Evolutionary conservation across 2,329 filamentous ascomycete species (phyloP), one percentile per base, ranked within the genome.

Genomic region (Cladorrhinum sp.): DNA sequence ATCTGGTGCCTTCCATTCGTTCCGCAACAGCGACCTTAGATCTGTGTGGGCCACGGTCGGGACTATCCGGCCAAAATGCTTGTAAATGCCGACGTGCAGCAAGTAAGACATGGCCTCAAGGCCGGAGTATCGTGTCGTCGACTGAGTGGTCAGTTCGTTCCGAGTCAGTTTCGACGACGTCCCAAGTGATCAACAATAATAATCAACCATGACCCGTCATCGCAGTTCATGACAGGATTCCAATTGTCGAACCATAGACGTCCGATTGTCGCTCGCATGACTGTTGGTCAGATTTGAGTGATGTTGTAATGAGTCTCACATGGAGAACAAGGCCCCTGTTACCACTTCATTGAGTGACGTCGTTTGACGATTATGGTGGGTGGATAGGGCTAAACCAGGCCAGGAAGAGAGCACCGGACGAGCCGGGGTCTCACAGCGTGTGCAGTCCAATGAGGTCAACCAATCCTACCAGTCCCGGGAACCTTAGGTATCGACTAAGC

Each of bases 1-100:
- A 20, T 38, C 32, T 13, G 48, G 12, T n/a, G n/a, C 20, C 2
- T 49, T 48, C 54, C 20, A 55, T 63, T 63, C 52, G 58, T 51
- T 50, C 18, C 12, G 9, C 32, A 36, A 36, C 32, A 36, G 9
- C 32, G 27, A 6, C 27, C 6, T 10, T 13, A 36, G 12, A 36
- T 36, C 12, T 36, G 12, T 16, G 12, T 36, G 10, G 25, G 8
- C 22, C 24, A 24, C 12, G 9, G 8, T 27, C 18, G 24, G 18
- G 50, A 29, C 50, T 55, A 24, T 32, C 38, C 49, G 50, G 23
- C 29, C 32, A 10, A n/a, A 36, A 36, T 36, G 32, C 32, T 36
- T 36, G 32, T 13, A 3, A 36, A 13, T 36, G 32, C 32, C 32
- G 32, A 36, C 7, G 32, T 36, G 32, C 32, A 36, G 7, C 32